These are phyloP conservation scores for Globisporangium spiculum DNA, from an alignment of 352 stramenopile genomes.

Conservation along the genomic window DNA sequence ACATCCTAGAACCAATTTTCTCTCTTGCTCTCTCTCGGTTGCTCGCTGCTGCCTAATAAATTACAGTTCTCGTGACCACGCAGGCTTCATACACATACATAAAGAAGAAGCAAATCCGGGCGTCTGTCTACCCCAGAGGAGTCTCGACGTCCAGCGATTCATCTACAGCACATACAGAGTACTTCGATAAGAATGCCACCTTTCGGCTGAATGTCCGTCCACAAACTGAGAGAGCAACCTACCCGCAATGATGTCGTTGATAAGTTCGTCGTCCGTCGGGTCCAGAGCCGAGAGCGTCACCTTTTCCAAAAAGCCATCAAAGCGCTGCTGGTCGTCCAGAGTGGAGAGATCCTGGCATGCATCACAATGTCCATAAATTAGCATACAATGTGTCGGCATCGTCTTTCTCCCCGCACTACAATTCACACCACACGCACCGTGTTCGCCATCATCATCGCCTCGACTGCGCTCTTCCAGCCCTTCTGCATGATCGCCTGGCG, in stretches of 20 bases:
- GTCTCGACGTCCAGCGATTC: slow-evolving; percentile 22
- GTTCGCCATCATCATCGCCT: slow-evolving; percentile 80
- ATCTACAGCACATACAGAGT: slow-evolving; percentile 11
- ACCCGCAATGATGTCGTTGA: slow-evolving; percentile 22
- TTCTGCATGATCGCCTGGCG: slow-evolving; percentile 88
- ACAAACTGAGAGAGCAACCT: not conserved
- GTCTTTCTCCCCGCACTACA: too few relatives aligned
- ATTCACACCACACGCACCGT: slow-evolving; percentile 33
- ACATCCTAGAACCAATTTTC: not conserved
- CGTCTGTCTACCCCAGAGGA: slow-evolving; percentile 13
- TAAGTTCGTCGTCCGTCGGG: slow-evolving; percentile 56
- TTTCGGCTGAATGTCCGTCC: not conserved
- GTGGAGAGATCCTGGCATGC: slow-evolving; percentile 38
- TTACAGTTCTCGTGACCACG: slow-evolving; percentile 12
- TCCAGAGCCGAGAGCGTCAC: slow-evolving; percentile 57
- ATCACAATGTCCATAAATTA: not conserved
- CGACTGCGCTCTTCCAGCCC: slow-evolving; percentile 83
- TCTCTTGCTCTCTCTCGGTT: not conserved
- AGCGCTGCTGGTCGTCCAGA: slow-evolving; percentile 58
- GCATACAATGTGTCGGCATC: too few relatives aligned
- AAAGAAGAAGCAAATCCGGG: not conserved
- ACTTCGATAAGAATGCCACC: not conserved
- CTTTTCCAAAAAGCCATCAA: slow-evolving; percentile 63
- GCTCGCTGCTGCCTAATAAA: slow-evolving; percentile 13
- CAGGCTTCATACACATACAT: slow-evolving; percentile 6